These are phyloP conservation scores for Paraphoma sp. DNA, from an alignment of 2,329 filamentous ascomycete species.

Conservation along the genomic window DNA sequence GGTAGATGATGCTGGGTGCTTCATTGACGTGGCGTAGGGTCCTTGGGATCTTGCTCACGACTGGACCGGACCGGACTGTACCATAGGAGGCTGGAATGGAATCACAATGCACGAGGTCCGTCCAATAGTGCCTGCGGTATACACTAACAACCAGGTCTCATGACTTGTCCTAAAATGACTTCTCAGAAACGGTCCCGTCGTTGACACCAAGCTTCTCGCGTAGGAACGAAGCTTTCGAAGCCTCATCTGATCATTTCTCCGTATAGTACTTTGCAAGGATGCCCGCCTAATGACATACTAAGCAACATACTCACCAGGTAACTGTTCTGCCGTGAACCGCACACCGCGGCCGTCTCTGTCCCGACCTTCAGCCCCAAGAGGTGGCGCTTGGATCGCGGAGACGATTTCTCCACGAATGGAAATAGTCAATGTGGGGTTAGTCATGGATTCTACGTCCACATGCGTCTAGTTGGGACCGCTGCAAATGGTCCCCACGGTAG, in stretches of 20 bases:
- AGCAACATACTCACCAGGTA: conserved; percentile 9
- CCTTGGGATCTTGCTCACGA: conserved; percentile 25
- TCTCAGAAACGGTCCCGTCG: background rate
- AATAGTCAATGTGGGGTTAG: conserved; percentile 14
- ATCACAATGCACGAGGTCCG: background rate
- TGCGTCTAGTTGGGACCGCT: background rate
- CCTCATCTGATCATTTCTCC: background rate
- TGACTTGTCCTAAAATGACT: background rate
- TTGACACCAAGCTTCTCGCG: conserved; percentile 23
- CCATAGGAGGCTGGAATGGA: conserved; percentile 5
- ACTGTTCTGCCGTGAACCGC: conserved; percentile 11
- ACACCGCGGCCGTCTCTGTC: conserved; percentile 7
- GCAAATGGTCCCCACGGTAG: background rate
- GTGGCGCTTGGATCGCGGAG: conserved; percentile 10
- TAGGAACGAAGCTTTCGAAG: conserved; percentile 18
- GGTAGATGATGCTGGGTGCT: conserved; percentile 7
- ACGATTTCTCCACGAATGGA: conserved; percentile 24
- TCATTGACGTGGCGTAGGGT: conserved; percentile 29
- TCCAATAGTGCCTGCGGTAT: background rate
- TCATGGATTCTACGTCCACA: background rate
- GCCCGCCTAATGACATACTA: too few species aligned
- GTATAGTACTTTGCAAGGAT: background rate
- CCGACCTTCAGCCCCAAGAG: conserved; percentile 16
- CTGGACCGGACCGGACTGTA: conserved; percentile 10
- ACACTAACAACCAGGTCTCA: background rate